These are phyloP conservation scores for Metschnikowia kunwiensis DNA, from an alignment of 805 yeast genomes.

Conservation along the genomic window DNA sequence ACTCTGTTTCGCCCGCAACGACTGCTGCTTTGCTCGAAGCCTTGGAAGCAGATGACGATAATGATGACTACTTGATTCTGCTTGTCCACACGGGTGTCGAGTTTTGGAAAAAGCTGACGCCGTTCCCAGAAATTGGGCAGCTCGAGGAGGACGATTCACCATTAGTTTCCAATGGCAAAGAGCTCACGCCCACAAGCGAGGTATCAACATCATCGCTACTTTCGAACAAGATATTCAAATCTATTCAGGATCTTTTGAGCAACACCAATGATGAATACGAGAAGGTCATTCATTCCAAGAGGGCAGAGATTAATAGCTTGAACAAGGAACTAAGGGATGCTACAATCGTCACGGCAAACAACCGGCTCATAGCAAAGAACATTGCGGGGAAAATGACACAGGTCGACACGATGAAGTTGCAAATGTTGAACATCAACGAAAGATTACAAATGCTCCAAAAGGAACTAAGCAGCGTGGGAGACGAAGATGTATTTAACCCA, in stretches of 20 bases:
- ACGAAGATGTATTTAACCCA: constrained; percentile 12
- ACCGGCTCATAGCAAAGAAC: constrained; percentile 35
- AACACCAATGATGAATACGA: constrained; percentile 41
- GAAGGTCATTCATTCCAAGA: constrained; percentile 32
- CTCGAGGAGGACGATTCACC: constrained; percentile 7
- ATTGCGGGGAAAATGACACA: constrained; percentile 35
- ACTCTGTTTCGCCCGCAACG: constrained; percentile 12
- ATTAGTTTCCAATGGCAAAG: not conserved
- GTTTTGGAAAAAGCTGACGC: constrained; percentile 26
- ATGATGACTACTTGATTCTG: constrained; percentile 30
- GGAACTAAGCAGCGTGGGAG: constrained; percentile 22
- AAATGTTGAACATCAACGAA: constrained; percentile 40
- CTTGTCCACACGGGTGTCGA: constrained; percentile 35
- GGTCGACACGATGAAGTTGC: constrained; percentile 51
- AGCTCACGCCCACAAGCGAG: constrained; percentile 12
- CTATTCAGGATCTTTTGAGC: constrained; percentile 37
- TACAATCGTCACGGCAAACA: constrained; percentile 42
- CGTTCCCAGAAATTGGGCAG: constrained; percentile 12
- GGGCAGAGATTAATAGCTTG: constrained; percentile 33
- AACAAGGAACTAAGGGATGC: constrained; percentile 39
- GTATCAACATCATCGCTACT: constrained; percentile 16
- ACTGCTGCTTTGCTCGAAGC: constrained; percentile 11
- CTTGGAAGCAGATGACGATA: constrained; percentile 15
- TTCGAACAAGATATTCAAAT: constrained; percentile 34
- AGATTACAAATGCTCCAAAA: constrained; percentile 28